phyloP scores from a whole-genome alignment of 371 early-diverging fungal species.

The Apophysomyces ossiformis region DNA sequence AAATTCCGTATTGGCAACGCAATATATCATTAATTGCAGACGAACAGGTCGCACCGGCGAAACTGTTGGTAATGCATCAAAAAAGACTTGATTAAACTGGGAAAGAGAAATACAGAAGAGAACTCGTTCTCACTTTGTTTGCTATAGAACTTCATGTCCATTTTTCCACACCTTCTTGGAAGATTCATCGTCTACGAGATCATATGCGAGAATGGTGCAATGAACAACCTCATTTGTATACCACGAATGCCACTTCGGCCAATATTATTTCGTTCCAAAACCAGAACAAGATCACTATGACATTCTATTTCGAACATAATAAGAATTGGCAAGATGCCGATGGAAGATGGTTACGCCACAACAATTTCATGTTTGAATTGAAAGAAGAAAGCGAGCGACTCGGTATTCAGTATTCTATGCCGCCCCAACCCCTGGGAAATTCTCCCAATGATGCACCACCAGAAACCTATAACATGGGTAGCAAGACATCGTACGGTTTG shows the following conservation, averaged over 20 bases:
- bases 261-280: slow-evolving; percentile 42
- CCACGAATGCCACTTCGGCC: slow-evolving; percentile 32
- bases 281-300: slow-evolving; percentile 39
- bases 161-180: slow-evolving; percentile 68
- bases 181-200: slow-evolving; percentile 60
- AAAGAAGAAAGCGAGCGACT: slow-evolving; percentile 66
- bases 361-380: slow-evolving; percentile 69
- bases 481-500: slow-evolving; percentile 32
- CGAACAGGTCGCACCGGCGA: slow-evolving; percentile 69
- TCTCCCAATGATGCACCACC: slow-evolving; percentile 32
- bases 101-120: neutral
- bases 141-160: slow-evolving; percentile 54
- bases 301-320: slow-evolving; percentile 64
- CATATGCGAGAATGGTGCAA: slow-evolving; percentile 64
- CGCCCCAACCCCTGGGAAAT: slow-evolving; percentile 35
- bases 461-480: slow-evolving; percentile 40
- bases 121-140: neutral
- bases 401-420: slow-evolving; percentile 56
- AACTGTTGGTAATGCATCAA: slow-evolving; percentile 44
- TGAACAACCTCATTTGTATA: slow-evolving; percentile 36
- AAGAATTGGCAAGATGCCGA: slow-evolving; percentile 79
- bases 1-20: slow-evolving; percentile 66
- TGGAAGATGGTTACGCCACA: slow-evolving; percentile 68
- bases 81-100: neutral
- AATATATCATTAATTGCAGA: slow-evolving; percentile 78